Evolutionary conservation across 257 asterid species (phyloP).

Genomic region (Parsonsia alboflavescens): DNA sequence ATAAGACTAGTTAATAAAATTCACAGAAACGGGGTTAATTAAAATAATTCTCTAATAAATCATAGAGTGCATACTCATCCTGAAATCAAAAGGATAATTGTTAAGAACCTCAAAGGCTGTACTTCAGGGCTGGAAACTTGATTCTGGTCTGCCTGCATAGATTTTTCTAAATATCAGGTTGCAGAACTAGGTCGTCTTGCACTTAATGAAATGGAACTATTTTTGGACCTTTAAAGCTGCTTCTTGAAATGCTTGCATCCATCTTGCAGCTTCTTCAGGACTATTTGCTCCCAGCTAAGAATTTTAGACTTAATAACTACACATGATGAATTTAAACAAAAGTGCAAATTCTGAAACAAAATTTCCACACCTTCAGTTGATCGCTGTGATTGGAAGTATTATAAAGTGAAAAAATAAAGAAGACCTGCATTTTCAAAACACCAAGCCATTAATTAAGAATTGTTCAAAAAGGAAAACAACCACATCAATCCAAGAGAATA

Average conservation of each 20-base stretch:
- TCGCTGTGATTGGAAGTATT: conserved; percentile 85
- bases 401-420: conserved; percentile 77
- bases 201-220: conserved; percentile 18
- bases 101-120: conserved; percentile 54
- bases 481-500: neutral
- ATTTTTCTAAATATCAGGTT: conserved; percentile 27
- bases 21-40: neutral
- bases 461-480: neutral
- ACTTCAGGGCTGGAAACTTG: conserved; percentile 41
- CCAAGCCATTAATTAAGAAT: neutral
- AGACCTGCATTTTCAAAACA: conserved; percentile 44
- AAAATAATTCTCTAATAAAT: conserved; percentile 4
- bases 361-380: conserved; percentile 74
- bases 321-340: conserved; percentile 1
- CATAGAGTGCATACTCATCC: neutral
- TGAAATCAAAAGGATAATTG: conserved; percentile 8
- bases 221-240: conserved; percentile 73
- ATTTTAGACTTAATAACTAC: conserved; percentile 22
- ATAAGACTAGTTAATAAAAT: neutral
- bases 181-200: conserved; percentile 17
- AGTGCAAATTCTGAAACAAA: conserved; percentile 16
- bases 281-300: conserved; percentile 91
- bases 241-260: conserved; percentile 90
- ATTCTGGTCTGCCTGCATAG: conserved; percentile 61
- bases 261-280: conserved; percentile 96